A percentile compares a stretch with the other conserved stretches of the same genome.
Evolutionary conservation across 2,329 filamentous ascomycete genomes (phyloP).

Genomic region (Diaporthe nobilis): DNA sequence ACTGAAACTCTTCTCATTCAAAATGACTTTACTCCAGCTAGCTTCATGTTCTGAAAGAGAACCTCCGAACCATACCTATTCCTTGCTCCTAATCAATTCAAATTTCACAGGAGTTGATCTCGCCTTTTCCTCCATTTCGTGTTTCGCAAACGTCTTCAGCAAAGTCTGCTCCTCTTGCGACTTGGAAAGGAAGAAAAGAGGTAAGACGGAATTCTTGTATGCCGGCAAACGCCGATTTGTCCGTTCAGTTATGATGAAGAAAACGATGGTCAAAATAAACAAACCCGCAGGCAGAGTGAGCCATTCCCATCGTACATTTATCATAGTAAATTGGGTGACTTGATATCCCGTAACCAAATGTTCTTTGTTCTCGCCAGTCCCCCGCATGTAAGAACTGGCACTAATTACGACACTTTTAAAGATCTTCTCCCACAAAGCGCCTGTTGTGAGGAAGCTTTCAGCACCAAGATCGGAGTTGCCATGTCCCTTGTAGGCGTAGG

Average conservation of each 20-base stretch:
- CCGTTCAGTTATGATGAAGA: background rate
- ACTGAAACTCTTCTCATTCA: no score
- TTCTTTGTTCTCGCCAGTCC: background rate
- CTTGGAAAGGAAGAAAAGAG: background rate
- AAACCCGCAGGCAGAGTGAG: background rate
- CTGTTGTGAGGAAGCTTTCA: background rate
- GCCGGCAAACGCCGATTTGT: background rate
- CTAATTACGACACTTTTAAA: background rate
- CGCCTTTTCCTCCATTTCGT: background rate
- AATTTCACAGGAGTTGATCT: background rate
- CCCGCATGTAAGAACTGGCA: background rate
- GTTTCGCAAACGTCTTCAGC: background rate
- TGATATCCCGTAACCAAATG: background rate
- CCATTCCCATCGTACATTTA: background rate
- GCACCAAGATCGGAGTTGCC: background rate
- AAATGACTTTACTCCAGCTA: no score
- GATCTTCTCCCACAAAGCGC: background rate
- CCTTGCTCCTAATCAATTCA: no score
- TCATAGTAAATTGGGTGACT: background rate
- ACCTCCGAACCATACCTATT: no score
- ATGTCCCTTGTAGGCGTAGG: background rate
- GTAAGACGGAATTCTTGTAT: background rate
- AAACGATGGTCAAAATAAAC: background rate
- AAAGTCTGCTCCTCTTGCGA: no score
- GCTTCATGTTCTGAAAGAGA: no score